These are phyloP conservation scores for Flaveria floridana DNA, from an alignment of 140 eudicot species.

Conservation along the genomic window DNA sequence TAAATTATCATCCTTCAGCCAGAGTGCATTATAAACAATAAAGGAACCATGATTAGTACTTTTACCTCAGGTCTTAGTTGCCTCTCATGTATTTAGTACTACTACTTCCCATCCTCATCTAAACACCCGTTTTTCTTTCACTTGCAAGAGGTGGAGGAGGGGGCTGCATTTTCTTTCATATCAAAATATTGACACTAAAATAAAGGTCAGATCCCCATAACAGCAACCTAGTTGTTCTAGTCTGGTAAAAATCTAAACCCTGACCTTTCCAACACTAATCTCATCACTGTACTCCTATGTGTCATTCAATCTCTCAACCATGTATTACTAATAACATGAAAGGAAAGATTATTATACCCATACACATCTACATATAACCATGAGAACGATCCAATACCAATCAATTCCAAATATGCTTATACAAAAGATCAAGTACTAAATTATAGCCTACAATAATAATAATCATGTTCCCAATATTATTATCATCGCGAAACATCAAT, in stretches of 20 bases:
- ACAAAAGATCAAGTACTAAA: neutral
- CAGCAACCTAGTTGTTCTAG: neutral
- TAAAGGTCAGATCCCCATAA: too few relatives aligned
- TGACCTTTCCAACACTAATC: neutral
- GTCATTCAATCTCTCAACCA: neutral
- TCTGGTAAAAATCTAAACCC: neutral
- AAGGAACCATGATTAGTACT: too few relatives aligned
- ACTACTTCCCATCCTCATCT: too few relatives aligned
- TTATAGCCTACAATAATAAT: neutral
- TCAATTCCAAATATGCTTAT: neutral
- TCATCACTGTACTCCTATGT: neutral
- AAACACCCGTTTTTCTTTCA: too few relatives aligned
- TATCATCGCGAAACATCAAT: slow-evolving; percentile 17
- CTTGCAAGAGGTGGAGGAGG: too few relatives aligned
- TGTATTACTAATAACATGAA: neutral
- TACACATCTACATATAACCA: slow-evolving; percentile 15
- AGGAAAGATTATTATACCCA: neutral
- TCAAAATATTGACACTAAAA: too few relatives aligned
- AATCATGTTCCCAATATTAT: neutral
- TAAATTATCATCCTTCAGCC: too few relatives aligned
- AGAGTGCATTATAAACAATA: too few relatives aligned
- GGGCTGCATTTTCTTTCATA: too few relatives aligned
- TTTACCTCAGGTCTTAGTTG: too few relatives aligned
- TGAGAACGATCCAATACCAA: neutral
- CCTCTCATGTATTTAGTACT: too few relatives aligned